phyloP scores from a whole-genome alignment of 768 basidiomycete species.

The Tylopilus cervinicoccineus region DNA sequence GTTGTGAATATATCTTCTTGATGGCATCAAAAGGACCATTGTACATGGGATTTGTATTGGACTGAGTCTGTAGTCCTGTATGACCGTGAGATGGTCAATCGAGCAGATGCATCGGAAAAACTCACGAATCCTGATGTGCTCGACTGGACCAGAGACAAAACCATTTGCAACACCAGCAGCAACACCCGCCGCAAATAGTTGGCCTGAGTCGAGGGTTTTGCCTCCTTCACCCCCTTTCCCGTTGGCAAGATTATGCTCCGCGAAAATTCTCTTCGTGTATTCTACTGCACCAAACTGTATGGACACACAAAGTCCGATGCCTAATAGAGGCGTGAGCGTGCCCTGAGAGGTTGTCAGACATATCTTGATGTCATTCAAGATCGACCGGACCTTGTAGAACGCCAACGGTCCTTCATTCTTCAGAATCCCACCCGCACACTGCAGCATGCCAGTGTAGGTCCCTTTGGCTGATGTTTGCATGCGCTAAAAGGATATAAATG shows the following conservation, averaged over 20 bases:
- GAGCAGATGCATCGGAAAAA: not conserved
- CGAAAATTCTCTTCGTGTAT: slow-evolving; percentile 77
- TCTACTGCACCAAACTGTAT: slow-evolving; percentile 95
- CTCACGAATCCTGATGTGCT: slow-evolving; percentile 84
- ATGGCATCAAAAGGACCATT: slow-evolving; percentile 86
- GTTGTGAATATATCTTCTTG: slow-evolving; percentile 68
- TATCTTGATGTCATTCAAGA: not conserved
- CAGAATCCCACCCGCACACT: slow-evolving; percentile 87
- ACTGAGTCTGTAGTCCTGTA: slow-evolving; percentile 88
- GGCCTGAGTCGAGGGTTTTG: slow-evolving; percentile 50
- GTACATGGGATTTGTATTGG: slow-evolving; percentile 70
- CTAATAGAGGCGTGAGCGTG: slow-evolving; percentile 83
- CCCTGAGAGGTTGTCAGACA: slow-evolving; percentile 48
- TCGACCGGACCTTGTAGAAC: slow-evolving; percentile 78
- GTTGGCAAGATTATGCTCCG: slow-evolving; percentile 49
- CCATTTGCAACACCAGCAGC: slow-evolving; percentile 88
- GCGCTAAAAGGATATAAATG: slow-evolving; percentile 45
- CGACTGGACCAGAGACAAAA: slow-evolving; percentile 92
- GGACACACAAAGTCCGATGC: slow-evolving; percentile 92
- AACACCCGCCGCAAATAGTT: slow-evolving; percentile 76
- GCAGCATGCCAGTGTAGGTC: slow-evolving; percentile 82
- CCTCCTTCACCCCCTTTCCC: slow-evolving; percentile 69
- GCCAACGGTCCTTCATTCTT: slow-evolving; percentile 90
- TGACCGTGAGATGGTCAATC: slow-evolving; percentile 3
- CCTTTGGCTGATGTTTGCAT: slow-evolving; percentile 94